Evolutionary conservation across 2,329 filamentous ascomycete species (phyloP), one percentile per base, ranked within the genome.

Genomic region (Aurifilum marmelostoma): DNA sequence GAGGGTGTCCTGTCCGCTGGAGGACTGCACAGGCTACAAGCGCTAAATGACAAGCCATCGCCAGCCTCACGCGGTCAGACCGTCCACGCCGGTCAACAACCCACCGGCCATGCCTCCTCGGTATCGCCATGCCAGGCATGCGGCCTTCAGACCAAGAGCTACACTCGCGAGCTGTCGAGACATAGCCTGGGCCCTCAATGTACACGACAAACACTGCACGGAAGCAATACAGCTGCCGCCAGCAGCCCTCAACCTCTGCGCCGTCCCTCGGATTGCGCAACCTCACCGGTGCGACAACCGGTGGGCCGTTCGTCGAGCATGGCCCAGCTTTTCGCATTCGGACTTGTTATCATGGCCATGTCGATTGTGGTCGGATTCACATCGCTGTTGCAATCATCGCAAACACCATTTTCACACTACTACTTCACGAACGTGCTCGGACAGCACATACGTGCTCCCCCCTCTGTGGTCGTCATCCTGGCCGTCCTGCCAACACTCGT

Each of bases 311-410:
- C 68, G 16, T 41, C 54, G 41, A 52, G 8, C 32, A 27, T 54
- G 50, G 37, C 65, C 50, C 69, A 67, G 64, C 69, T 71, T 64
- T 67, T 50, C 67, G 69, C 41, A 66, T 65, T 66, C 43, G 69
- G 69, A 56, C 61, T 71, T 71, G 69, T 71, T 67, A 69, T 64
- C 67, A 66, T 71, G 37, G 8, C 34, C 29, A 47, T 68, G 50
- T 39, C 69, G 64, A 65, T 69, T 59, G 60, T 67, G 65, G 68
- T 69, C 50, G 60, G 68, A 39, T 63, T 69, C 67, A 69, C 63
- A 21, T 41, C 56, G 64, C 67, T 65, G 52, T 43, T 69, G 67
- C 69, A 69, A 59, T 41, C 27, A 37, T 50, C 50, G 60, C 60
- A 63, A 37, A 67, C 56, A 52, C n/a, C 29, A 62, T 47, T 60